These are phyloP conservation scores for Globisporangium radiosum DNA, from an alignment of 352 stramenopile genomes.

Conservation along the genomic window DNA sequence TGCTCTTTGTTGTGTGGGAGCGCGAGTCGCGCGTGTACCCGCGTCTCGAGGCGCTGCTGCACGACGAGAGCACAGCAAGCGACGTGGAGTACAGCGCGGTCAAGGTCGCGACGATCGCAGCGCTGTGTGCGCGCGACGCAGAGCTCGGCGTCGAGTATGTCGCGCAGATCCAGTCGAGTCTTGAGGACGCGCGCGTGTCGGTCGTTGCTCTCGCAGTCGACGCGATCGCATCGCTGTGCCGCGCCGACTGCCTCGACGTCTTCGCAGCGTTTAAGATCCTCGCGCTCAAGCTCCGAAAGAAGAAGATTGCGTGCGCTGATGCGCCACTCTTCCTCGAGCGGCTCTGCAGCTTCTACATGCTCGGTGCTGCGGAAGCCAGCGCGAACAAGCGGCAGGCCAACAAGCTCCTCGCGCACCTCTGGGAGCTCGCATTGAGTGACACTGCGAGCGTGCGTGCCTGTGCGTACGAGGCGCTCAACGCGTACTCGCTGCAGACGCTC, in stretches of 20 bases:
- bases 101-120: constrained; percentile 54
- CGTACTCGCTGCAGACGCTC: constrained; percentile 42
- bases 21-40: constrained; percentile 64
- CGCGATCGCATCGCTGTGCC: constrained; percentile 49
- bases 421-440: constrained; percentile 33
- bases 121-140: constrained; percentile 51
- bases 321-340: constrained; percentile 47
- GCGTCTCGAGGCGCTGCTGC: constrained; percentile 42
- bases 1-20: constrained; percentile 59
- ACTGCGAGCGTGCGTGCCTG: constrained; percentile 27
- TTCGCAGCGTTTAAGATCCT: constrained; percentile 75
- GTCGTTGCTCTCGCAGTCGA: constrained; percentile 61
- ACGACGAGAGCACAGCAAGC: constrained; percentile 23
- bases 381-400: constrained; percentile 32
- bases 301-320: constrained; percentile 40
- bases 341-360: constrained; percentile 47
- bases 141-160: constrained; percentile 71
- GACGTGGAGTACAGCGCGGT: constrained; percentile 33
- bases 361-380: constrained; percentile 29
- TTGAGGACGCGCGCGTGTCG: constrained; percentile 45
- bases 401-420: constrained; percentile 45
- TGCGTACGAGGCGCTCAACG: constrained; percentile 36
- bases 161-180: constrained; percentile 38
- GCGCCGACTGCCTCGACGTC: constrained; percentile 64
- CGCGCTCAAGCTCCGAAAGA: constrained; percentile 56